Evolutionary conservation across 192 early-diverging fungal genomes (phyloP), one percentile per base, ranked within the genome.

Genomic region (Coemansia sp.): DNA sequence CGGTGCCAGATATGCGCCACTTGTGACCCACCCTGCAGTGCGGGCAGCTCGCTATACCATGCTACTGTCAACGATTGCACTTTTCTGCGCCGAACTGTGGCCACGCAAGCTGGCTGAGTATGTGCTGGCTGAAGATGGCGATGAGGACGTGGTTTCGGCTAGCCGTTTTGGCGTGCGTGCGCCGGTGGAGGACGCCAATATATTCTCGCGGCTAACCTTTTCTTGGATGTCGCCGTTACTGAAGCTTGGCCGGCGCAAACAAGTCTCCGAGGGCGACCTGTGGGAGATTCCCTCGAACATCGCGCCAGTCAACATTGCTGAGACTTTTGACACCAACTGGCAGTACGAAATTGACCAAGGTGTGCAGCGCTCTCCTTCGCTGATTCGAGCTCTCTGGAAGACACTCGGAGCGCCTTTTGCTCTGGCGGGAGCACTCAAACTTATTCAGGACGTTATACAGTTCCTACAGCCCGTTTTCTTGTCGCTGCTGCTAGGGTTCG

Each of bases 161-260:
- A 53, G 22, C 22, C 22, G 50, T 9, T 53, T 53, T 24, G 55
- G 77, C 76, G 41, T 39, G 63, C 29, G 22, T 34, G 87, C 86
- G 57, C 94, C 94, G 2, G 95, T 95, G 68, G 88, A 88, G 11
- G 81, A 79, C 22, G 90, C 94, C 53, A 92, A 93, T 68, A 89
- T 98, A 49, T 94, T 95, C 69, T 92, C 90, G 18, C 87, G 86
- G 12, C 73, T 94, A 2, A 88, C 90, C 7, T 96, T 98, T 75
- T 83, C 88, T 40, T 98, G 96, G 96, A 91, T 98, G 88, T 88
- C 91, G 60, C 84, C 88, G 13, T 72, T 97, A 36, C 89, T 98
- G 87, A 86, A 87, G 52, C 79, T 91, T 29, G 96, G 95, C 13
- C 88, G 88, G 63, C 66, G 74, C 46, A 94, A 93, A 68, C 89